These are phyloP conservation scores for Pseudogymnoascus pannorum DNA, from an alignment of 2,329 filamentous ascomycete genomes.

Conservation along the genomic window DNA sequence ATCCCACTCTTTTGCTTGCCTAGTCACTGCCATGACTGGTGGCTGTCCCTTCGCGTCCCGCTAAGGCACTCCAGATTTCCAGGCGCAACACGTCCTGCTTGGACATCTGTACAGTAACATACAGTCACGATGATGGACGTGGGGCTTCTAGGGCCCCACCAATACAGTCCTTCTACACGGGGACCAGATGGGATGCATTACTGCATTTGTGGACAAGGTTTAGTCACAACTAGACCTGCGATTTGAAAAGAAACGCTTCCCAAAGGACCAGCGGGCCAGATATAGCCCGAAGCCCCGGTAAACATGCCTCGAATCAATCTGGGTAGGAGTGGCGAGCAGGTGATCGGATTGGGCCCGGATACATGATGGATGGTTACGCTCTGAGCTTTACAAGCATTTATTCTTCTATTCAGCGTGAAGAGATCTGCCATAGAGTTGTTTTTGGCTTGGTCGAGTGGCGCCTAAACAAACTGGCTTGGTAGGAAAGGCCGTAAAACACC, in stretches of 20 bases:
- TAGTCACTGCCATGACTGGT: not conserved
- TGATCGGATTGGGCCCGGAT: not conserved
- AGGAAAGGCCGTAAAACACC: not conserved
- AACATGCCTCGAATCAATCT: not conserved
- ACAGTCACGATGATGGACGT: not conserved
- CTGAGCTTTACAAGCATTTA: not conserved
- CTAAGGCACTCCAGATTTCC: constrained; percentile 2
- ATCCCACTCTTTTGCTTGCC: not conserved
- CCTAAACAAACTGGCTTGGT: not conserved
- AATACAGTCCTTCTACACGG: not conserved
- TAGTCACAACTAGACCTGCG: not conserved
- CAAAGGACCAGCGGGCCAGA: not conserved
- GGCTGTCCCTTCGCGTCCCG: not conserved
- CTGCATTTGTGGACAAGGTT: not conserved
- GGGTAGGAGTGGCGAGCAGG: not conserved
- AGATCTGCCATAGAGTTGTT: not conserved
- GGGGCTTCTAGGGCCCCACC: not conserved
- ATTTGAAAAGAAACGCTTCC: not conserved
- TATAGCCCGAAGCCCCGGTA: not conserved
- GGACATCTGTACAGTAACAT: not conserved
- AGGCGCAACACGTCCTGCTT: not conserved
- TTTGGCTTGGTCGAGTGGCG: not conserved
- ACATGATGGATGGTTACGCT: not conserved
- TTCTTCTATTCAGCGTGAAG: not conserved
- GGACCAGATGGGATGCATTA: not conserved